A percentile compares a stretch with the other conserved stretches of the same genome.
Evolutionary conservation across 2,329 filamentous ascomycete species (phyloP).

Genomic region (Aspergillus phoenicis): DNA sequence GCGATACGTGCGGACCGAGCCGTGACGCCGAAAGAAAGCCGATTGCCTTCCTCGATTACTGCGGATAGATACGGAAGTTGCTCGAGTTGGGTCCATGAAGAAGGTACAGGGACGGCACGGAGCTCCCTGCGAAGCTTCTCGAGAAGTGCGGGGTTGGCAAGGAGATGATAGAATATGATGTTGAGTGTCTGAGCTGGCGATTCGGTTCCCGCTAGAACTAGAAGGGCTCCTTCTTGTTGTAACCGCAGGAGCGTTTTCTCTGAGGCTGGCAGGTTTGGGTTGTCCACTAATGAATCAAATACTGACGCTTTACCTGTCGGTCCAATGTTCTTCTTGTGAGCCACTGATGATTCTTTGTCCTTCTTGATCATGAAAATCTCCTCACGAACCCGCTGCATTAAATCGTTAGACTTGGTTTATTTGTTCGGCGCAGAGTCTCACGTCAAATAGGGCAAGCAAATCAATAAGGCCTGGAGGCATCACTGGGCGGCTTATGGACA

Average conservation of each 20-base stretch:
- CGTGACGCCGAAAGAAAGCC: slow-evolving; percentile 43
- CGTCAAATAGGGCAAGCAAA: slow-evolving; percentile 4
- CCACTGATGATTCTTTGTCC: slow-evolving; percentile 9
- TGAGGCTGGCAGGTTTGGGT: slow-evolving; percentile 24
- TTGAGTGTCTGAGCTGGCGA: slow-evolving; percentile 29
- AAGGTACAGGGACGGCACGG: slow-evolving; percentile 3
- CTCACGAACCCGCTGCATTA: background rate
- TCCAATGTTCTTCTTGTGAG: slow-evolving; percentile 1
- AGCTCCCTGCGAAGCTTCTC: slow-evolving; percentile 25
- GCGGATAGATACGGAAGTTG: slow-evolving; percentile 46
- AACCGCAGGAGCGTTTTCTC: slow-evolving; percentile 34
- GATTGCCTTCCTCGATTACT: slow-evolving; percentile 37
- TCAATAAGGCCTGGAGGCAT: slow-evolving; percentile 6
- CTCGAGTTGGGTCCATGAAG: slow-evolving; percentile 33
- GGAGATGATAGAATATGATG: slow-evolving; percentile 23
- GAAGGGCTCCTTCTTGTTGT: slow-evolving; percentile 32
- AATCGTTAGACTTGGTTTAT: background rate
- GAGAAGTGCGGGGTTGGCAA: slow-evolving; percentile 22
- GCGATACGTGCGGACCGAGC: slow-evolving; percentile 38
- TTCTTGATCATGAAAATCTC: slow-evolving; percentile 20
- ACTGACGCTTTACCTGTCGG: slow-evolving; percentile 28
- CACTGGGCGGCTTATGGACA: background rate
- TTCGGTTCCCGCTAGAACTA: slow-evolving; percentile 33
- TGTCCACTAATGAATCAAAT: slow-evolving; percentile 31
- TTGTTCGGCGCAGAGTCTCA: background rate